These are phyloP conservation scores for Rhododendron ferrugineum DNA, from an alignment of 148 eudicot species.

Conservation along the genomic window DNA sequence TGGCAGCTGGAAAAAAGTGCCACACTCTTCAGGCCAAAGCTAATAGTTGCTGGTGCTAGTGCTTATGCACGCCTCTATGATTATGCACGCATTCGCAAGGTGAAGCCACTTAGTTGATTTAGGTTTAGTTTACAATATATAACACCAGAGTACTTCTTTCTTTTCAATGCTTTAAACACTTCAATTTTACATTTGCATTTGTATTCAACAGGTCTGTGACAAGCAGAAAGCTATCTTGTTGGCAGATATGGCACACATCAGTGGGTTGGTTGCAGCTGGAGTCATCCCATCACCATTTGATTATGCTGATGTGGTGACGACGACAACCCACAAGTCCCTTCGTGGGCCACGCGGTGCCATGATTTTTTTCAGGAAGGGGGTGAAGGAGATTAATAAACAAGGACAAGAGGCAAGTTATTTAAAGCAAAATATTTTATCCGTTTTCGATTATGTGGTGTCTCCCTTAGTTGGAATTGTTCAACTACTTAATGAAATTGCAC, in stretches of 20 bases:
- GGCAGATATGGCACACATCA: constrained; percentile 99
- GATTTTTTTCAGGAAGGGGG: constrained; percentile 61
- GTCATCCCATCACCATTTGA: constrained; percentile 79
- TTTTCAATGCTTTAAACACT: background rate
- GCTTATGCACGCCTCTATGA: constrained; percentile 94
- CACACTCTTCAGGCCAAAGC: constrained; percentile 85
- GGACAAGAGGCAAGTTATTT: constrained; percentile 38
- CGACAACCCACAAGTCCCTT: constrained; percentile 61
- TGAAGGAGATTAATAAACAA: constrained; percentile 48
- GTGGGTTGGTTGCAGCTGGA: constrained; percentile 96
- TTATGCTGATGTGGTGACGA: constrained; percentile 56
- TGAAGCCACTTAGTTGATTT: constrained; percentile 17
- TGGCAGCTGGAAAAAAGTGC: constrained; percentile 98
- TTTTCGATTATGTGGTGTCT: background rate
- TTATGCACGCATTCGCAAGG: constrained; percentile 90
- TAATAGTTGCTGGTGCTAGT: constrained; percentile 98
- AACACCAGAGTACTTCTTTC: background rate
- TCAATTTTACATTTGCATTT: background rate
- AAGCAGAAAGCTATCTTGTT: constrained; percentile 85
- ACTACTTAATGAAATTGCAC: background rate
- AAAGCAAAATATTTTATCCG: constrained; percentile 23
- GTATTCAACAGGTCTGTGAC: constrained; percentile 62
- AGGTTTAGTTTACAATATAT: background rate
- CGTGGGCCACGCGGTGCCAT: constrained; percentile 70
- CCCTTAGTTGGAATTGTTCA: background rate